These are phyloP conservation scores for Annulohypoxylon maeteangense DNA, from an alignment of 495 filamentous ascomycete species.

Conservation along the genomic window DNA sequence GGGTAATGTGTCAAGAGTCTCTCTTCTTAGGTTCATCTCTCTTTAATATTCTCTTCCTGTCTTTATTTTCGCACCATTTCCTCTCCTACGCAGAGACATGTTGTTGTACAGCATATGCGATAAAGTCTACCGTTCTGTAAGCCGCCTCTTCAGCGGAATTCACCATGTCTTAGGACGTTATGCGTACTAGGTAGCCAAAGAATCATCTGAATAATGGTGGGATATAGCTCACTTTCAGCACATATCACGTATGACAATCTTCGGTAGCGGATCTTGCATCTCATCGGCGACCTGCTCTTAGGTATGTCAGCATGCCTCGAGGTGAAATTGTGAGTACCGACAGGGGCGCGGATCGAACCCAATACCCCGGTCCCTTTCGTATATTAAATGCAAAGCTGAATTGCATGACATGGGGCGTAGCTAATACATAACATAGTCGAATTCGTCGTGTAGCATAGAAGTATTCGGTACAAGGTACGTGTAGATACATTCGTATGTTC, in stretches of 20 bases:
- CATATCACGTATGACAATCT: slow-evolving; percentile 32
- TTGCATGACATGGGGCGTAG: background rate
- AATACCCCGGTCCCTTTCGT: background rate
- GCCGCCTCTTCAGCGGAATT: slow-evolving; percentile 17
- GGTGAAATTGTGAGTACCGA: background rate
- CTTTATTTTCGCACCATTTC: background rate
- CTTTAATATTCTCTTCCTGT: background rate
- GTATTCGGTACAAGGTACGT: background rate
- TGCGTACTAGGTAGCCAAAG: background rate
- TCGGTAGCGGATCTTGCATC: slow-evolving; percentile 33
- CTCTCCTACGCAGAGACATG: background rate
- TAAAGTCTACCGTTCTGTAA: slow-evolving; percentile 4
- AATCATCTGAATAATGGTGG: background rate
- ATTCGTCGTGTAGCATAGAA: background rate
- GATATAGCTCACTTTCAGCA: slow-evolving; percentile 1
- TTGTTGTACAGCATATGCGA: background rate
- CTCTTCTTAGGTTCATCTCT: background rate
- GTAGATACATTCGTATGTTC: background rate
- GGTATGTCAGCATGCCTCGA: background rate
- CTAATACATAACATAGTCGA: background rate
- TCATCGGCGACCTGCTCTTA: slow-evolving; percentile 32
- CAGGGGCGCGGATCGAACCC: slow-evolving; percentile 9
- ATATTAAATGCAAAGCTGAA: background rate
- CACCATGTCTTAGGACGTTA: slow-evolving; percentile 16
- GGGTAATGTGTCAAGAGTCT: slow-evolving; percentile 10